phyloP scores from a whole-genome alignment of 768 basidiomycete genomes.

The Cystobasidium onofrii region DNA sequence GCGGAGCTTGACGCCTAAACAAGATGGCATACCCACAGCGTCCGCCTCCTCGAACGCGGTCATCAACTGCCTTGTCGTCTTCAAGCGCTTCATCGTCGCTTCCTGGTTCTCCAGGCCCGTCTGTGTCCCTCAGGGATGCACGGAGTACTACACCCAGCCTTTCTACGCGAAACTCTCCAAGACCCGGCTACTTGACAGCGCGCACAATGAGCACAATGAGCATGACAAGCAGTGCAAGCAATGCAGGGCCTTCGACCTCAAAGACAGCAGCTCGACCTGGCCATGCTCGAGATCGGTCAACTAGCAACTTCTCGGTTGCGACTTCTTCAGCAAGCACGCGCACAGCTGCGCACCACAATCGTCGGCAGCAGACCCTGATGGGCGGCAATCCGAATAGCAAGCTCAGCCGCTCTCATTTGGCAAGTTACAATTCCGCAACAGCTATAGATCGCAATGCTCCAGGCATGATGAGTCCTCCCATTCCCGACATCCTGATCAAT shows the following conservation, averaged over 20 bases:
- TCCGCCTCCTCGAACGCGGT: conserved; percentile 14
- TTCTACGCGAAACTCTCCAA: neutral
- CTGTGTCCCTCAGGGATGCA: conserved; percentile 6
- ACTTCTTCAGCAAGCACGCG: neutral
- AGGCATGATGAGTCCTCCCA: neutral
- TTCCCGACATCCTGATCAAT: conserved; percentile 8
- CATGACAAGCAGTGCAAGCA: neutral
- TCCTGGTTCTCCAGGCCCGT: conserved; percentile 29
- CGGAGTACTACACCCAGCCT: neutral
- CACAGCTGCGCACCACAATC: neutral
- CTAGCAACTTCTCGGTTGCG: neutral
- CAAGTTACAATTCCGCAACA: neutral
- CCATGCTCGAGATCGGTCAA: conserved; percentile 7
- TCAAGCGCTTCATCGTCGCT: conserved; percentile 18
- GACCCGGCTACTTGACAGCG: neutral
- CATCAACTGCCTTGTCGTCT: neutral
- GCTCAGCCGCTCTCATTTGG: conserved; percentile 14
- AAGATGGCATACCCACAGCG: neutral
- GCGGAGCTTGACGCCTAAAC: neutral
- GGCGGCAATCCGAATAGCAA: neutral
- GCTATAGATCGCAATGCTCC: neutral
- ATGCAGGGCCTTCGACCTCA: neutral
- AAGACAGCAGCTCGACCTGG: neutral
- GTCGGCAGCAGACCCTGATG: conserved; percentile 10
- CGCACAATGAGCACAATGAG: neutral